Percentiles rank a stretch among this genome's conserved stretches.
phyloP scores from a whole-genome alignment of 345 rosid species.

The Eucalyptus regnans region DNA sequence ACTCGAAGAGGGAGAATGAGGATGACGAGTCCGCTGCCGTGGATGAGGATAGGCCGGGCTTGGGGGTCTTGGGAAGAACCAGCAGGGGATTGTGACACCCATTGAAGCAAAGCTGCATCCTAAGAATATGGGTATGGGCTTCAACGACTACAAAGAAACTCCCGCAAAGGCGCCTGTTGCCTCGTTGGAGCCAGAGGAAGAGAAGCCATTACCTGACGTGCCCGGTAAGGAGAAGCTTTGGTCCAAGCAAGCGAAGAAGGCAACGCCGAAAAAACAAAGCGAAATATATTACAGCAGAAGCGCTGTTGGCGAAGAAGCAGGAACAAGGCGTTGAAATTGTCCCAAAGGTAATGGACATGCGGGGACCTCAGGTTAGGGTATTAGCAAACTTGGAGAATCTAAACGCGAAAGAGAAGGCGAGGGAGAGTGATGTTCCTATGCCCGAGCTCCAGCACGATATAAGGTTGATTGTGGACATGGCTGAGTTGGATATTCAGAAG shows the following conservation, averaged over 20 bases:
- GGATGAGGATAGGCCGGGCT: too few relatives aligned
- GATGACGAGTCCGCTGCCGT: too few relatives aligned
- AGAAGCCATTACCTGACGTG: constrained; percentile 14
- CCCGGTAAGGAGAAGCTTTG: constrained; percentile 43
- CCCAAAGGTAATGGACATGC: constrained; percentile 81
- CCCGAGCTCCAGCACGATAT: constrained; percentile 78
- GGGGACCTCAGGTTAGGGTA: constrained; percentile 83
- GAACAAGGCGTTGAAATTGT: constrained; percentile 64
- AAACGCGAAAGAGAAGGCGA: constrained; percentile 77
- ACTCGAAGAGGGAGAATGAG: too few relatives aligned
- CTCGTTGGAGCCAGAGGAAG: constrained; percentile 42
- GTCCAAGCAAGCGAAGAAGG: constrained; percentile 28
- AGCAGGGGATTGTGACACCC: constrained; percentile 76
- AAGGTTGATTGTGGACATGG: constrained; percentile 56
- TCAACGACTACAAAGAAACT: constrained; percentile 58
- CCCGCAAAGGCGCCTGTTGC: constrained; percentile 23
- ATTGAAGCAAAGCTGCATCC: constrained; percentile 82
- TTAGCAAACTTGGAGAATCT: constrained; percentile 78
- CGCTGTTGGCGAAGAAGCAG: constrained; percentile 66
- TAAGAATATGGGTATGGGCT: constrained; percentile 79
- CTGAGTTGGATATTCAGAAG: constrained; percentile 79
- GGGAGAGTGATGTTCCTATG: constrained; percentile 73
- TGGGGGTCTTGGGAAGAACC: constrained; percentile 43
- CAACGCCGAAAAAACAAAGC: neutral
- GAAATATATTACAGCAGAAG: constrained; percentile 40